phyloP scores from a whole-genome alignment of 805 yeast species.

The Starmerella cellae region DNA sequence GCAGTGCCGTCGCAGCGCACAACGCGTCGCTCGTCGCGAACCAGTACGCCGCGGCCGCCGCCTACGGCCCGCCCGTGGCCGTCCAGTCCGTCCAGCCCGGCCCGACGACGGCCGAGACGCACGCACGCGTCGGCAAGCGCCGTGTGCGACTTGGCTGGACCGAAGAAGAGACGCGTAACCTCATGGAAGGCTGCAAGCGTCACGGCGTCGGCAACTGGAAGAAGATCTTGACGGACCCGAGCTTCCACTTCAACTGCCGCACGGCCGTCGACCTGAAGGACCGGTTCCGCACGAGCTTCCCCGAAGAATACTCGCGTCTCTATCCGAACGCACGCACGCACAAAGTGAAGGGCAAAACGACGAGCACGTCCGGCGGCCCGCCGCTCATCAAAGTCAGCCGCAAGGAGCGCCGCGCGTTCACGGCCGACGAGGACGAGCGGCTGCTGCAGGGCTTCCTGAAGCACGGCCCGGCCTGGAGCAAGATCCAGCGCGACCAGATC shows the following conservation, averaged over 20 bases:
- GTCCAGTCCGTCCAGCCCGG: slow-evolving; percentile 13
- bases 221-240: slow-evolving; percentile 32
- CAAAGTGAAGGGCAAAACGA: slow-evolving; percentile 24
- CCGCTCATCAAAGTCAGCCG: slow-evolving; percentile 33
- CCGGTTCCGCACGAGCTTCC: slow-evolving; percentile 34
- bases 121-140: slow-evolving; percentile 25
- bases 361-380: slow-evolving; percentile 14
- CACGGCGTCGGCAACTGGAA: slow-evolving; percentile 38
- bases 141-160: slow-evolving; percentile 32
- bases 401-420: slow-evolving; percentile 33
- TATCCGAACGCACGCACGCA: slow-evolving; percentile 37
- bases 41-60: slow-evolving; percentile 20
- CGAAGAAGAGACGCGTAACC: slow-evolving; percentile 32
- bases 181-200: slow-evolving; percentile 33
- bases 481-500: slow-evolving; percentile 32
- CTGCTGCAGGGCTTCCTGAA: slow-evolving; percentile 31
- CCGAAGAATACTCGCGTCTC: slow-evolving; percentile 33
- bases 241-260: slow-evolving; percentile 31
- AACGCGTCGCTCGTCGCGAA: slow-evolving; percentile 14
- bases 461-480: slow-evolving; percentile 37
- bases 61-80: slow-evolving; percentile 19
- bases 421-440: slow-evolving; percentile 33
- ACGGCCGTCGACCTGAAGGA: slow-evolving; percentile 37
- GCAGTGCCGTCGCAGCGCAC: slow-evolving; percentile 12
- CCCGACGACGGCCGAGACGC: slow-evolving; percentile 8